Conservation (phyloP, 208 protist genomes). For the Leishmania tropica region DNA sequence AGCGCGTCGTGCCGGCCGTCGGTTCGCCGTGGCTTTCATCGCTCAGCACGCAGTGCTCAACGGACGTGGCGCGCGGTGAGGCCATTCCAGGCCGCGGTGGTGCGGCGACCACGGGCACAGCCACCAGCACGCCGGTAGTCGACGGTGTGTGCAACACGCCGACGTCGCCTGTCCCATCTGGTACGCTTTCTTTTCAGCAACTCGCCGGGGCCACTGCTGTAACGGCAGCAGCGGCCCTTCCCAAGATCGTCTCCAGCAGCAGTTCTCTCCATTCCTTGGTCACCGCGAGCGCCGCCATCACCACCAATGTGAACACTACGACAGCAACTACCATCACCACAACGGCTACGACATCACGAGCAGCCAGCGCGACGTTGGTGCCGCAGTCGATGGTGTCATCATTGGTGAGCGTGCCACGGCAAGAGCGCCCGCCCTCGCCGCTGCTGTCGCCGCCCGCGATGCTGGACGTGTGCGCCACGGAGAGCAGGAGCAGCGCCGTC, state of each 20-base stretch:
- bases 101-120: neutral
- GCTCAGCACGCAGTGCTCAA: neutral
- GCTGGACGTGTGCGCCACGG: neutral
- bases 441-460: neutral
- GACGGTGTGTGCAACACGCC: neutral
- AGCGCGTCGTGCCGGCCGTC: neutral
- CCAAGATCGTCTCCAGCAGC: constrained; percentile 4
- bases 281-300: neutral
- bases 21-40: neutral
- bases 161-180: neutral
- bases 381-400: neutral
- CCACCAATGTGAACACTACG: neutral
- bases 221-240: neutral
- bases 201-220: neutral
- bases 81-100: neutral
- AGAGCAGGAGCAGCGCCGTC: neutral
- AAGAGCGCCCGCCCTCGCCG: neutral
- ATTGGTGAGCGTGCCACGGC: neutral
- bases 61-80: neutral
- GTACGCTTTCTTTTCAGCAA: neutral
- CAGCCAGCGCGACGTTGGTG: neutral
- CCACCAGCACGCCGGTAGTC: neutral
- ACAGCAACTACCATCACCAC: neutral
- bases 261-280: neutral
- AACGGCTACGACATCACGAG: neutral